Base-by-base conservation (phyloP, 305 asterid species). In the Striga hermonthica region DNA sequence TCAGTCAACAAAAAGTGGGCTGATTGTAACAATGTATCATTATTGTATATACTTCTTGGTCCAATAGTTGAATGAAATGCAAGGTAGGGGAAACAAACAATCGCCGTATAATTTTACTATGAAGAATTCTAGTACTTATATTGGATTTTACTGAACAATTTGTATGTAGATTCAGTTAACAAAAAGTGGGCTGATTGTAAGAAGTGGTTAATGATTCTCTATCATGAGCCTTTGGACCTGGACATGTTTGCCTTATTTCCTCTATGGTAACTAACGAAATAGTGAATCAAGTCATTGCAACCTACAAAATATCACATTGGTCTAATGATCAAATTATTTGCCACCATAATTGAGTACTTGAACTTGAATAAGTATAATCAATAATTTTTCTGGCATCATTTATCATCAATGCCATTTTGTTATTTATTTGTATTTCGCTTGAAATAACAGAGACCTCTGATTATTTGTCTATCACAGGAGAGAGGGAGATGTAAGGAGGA, bases 401-500 rank as follows among this genome's bases (percentile, higher is more conserved):
- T 10, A 31, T 45, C 38, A 53, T 65, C 41, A 36, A 57, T 39
- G 59, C 1, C 37, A 28, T 35, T 15, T 13, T 16, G n/a, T 48
- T 16, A 16, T 28, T 48, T 16, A 16, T 28, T 28, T 54, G 58
- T 34, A 38, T 58, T 38, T 50, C 44, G 53, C 56, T 62, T 74
- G 65, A 60, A 69, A 69, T 66, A 63, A 66, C 66, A 22, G 37
- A 67, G 55, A 60, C 44, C 34, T 57, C 72, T 49, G 14, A 60
- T 68, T 76, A 61, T 64, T 60, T 60, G 31, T 22, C 60, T 69
- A 44, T 57, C 61, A 74, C 84, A 91, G 97, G 84, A 83, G 86
- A 85, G 97, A 73, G 97, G 96, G 64, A 88, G 75, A 68, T 61
- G 61, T 68, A 88, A 91, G 79, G 94, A 91, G 73, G 96, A 91